Percentiles rank a stretch among this genome's conserved stretches.
phyloP scores from a whole-genome alignment of 2,329 filamentous ascomycete genomes.

The Cladophialophora yegresii region DNA sequence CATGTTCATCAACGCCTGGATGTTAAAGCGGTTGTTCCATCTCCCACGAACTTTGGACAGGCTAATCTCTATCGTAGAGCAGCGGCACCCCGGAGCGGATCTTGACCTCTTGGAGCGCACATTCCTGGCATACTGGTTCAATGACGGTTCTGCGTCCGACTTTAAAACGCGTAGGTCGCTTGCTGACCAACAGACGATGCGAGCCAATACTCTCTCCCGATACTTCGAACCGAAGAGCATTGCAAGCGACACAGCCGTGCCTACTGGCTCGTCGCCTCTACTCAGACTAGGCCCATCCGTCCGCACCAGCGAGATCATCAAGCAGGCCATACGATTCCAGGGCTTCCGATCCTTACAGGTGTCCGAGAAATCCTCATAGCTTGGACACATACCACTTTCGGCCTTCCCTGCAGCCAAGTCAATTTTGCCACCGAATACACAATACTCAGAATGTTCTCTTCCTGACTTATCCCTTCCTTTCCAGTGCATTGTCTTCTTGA shows the following conservation, averaged over 20 bases:
- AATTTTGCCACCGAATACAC: neutral
- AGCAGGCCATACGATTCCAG: neutral
- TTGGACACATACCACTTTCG: neutral
- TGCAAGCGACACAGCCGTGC: neutral
- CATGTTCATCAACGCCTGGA: slow-evolving; percentile 17
- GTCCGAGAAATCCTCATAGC: neutral
- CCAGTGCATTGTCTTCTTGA: neutral
- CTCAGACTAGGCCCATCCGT: neutral
- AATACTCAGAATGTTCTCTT: neutral
- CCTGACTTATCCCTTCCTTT: neutral
- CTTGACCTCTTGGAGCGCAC: neutral
- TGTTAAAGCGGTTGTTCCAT: slow-evolving; percentile 4
- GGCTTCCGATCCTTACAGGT: neutral
- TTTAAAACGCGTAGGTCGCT: neutral
- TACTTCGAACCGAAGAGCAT: neutral
- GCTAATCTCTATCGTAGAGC: neutral
- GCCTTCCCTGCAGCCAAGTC: neutral
- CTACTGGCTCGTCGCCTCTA: neutral
- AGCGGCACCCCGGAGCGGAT: neutral
- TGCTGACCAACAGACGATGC: neutral
- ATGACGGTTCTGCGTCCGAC: neutral
- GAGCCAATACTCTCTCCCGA: neutral
- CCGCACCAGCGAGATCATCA: neutral
- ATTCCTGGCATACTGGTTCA: neutral
- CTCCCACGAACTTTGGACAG: slow-evolving; percentile 3